Evolutionary conservation across 164 flowering plant species (phyloP).

Genomic region (Nymphaea thermarum): DNA sequence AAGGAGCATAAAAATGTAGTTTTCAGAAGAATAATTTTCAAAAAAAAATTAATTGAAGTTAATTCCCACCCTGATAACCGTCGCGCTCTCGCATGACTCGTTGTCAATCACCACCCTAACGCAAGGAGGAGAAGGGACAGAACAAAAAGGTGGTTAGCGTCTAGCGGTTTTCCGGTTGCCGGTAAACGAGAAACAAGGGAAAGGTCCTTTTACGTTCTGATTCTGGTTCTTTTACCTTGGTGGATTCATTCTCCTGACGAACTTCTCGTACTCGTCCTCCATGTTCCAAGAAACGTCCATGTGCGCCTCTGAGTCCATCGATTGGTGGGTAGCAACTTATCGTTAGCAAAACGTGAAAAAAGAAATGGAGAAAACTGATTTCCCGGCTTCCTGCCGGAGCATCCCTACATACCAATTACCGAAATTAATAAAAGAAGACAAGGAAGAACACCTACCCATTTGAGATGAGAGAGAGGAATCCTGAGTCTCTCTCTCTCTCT

Average conservation of each 20-base stretch:
- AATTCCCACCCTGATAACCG: conserved; percentile 54
- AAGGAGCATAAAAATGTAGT: neutral
- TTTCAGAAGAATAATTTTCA: neutral
- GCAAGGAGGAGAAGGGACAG: conserved; percentile 1
- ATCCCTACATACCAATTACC: too few relatives aligned
- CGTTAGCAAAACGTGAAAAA: too few relatives aligned
- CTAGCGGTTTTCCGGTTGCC: neutral
- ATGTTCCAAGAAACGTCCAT: conserved; percentile 48
- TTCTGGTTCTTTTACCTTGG: conserved; percentile 43
- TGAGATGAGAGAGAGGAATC: too few relatives aligned
- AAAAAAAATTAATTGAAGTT: neutral
- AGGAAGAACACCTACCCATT: too few relatives aligned
- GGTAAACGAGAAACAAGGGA: neutral
- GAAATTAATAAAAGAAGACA: too few relatives aligned
- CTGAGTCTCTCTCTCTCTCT: too few relatives aligned
- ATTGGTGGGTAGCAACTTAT: too few relatives aligned
- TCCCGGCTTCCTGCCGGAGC: too few relatives aligned
- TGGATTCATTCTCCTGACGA: conserved; percentile 75
- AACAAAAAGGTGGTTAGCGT: conserved; percentile 5
- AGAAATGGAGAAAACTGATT: too few relatives aligned
- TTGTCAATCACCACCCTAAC: conserved; percentile 91
- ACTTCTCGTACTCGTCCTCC: conserved; percentile 88
- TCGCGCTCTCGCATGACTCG: conserved; percentile 70
- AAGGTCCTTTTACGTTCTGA: too few relatives aligned
- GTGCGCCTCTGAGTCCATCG: conserved; percentile 24